Percentiles rank a stretch among this genome's conserved stretches.
Conservation (phyloP, 495 filamentous ascomycete genomes). For the Neurospora sp. region DNA sequence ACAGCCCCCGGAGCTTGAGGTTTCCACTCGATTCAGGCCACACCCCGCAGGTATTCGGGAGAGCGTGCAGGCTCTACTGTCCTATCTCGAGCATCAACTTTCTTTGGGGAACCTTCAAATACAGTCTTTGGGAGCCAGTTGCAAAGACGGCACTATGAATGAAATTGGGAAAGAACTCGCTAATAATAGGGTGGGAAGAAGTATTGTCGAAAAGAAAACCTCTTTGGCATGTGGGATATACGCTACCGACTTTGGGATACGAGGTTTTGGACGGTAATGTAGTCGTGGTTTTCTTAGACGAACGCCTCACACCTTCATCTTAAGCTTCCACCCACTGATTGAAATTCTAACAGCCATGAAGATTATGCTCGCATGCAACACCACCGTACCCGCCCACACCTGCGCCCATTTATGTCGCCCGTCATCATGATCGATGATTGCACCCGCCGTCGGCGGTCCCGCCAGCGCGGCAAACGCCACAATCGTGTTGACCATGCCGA, state of each 20-base stretch:
- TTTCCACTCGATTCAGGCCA: not conserved
- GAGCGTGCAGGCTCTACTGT: not conserved
- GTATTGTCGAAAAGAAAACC: not conserved
- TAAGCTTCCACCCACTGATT: not conserved
- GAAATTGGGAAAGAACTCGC: not conserved
- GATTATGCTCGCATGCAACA: conserved; percentile 7
- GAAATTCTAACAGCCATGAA: not conserved
- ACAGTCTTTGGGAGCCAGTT: not conserved
- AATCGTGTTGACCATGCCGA: conserved; percentile 36
- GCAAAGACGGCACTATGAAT: not conserved
- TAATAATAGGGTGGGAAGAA: not conserved
- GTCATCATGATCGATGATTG: conserved; percentile 28
- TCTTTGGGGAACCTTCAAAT: not conserved
- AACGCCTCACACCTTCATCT: not conserved
- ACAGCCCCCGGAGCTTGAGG: not conserved
- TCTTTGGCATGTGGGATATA: not conserved
- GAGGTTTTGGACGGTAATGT: not conserved
- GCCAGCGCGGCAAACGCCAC: conserved; percentile 30
- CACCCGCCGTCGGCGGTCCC: conserved; percentile 33
- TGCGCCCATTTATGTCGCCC: conserved; percentile 30
- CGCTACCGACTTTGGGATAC: not conserved
- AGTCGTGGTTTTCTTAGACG: not conserved
- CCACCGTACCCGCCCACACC: conserved; percentile 30
- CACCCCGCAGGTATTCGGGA: not conserved
- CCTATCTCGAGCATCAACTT: not conserved